Evolutionary conservation across 208 protist genomes (phyloP).

Genomic region (Borovskyia barvae): DNA sequence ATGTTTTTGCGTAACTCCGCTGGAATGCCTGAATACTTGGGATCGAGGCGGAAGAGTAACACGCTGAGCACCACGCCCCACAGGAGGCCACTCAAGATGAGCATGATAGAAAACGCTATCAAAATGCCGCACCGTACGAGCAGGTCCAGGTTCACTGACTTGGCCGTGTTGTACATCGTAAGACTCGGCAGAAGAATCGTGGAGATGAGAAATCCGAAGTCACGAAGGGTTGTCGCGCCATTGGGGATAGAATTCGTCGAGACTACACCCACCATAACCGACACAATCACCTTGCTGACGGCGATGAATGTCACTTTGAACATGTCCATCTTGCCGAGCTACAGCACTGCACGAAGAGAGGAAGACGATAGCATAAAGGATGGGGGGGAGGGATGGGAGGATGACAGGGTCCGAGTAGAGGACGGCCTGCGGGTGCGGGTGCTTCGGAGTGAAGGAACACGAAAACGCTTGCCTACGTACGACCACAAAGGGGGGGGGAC

Average conservation of each 20-base stretch:
- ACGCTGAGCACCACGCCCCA: slow-evolving; percentile 14
- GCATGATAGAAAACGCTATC: slow-evolving; percentile 37
- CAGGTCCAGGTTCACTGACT: slow-evolving; percentile 18
- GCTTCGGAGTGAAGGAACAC: no score
- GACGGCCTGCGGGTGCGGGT: no score
- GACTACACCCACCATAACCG: slow-evolving; percentile 65
- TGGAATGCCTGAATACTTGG: slow-evolving; percentile 45
- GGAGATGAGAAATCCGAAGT: slow-evolving; percentile 72
- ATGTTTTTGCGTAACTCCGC: slow-evolving; percentile 44
- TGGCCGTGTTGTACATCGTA: slow-evolving; percentile 62
- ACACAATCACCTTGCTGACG: slow-evolving; percentile 72
- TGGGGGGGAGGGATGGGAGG: no score
- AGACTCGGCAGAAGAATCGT: slow-evolving; percentile 61
- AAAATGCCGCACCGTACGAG: slow-evolving; percentile 54
- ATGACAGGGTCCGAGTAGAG: no score
- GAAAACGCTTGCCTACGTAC: no score
- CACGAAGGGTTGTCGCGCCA: slow-evolving; percentile 40
- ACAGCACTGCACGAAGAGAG: not conserved
- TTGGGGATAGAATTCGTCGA: slow-evolving; percentile 55
- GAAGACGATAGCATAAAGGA: not conserved
- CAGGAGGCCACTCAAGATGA: slow-evolving; percentile 31
- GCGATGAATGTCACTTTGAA: slow-evolving; percentile 65
- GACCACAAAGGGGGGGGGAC: no score
- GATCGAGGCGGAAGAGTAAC: slow-evolving; percentile 15
- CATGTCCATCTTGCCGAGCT: slow-evolving; percentile 30